Base-by-base conservation (phyloP, 257 asterid genomes). In the Fraxinus anomala region DNA sequence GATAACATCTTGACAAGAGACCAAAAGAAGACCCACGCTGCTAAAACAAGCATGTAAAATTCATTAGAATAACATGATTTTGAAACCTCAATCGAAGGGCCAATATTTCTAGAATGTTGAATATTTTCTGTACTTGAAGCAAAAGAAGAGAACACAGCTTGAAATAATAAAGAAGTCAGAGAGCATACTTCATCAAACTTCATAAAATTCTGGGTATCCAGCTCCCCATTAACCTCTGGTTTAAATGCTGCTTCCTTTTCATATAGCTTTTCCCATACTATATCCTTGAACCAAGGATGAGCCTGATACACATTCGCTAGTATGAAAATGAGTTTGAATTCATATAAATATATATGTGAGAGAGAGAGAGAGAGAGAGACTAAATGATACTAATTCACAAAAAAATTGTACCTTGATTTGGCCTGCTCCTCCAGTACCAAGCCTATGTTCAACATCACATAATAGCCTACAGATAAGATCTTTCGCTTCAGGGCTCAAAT, bases 191-290 rank as follows among this genome's bases (percentile, higher is more conserved):
- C 99, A 70, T 95, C 98, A 82, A 93, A 91, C 88, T 93, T 95
- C 98, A 95, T 90, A 82, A 93, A 96, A 84, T 96, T 96, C 79
- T 88, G 96, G 72, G 99, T 96, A 81, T 96, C 99, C 85, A 93
- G 91, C 88, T 96, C 99, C 65, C 95, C 98, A 44, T 91, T 93
- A 79, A 96, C 94, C 86, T 89, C 92, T 66, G 97, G 98, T 82
- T 87, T 91, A 85, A 90, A 96, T 82, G 98, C 97, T 23, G 98
- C 99, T 82, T 96, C 97, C 97, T 89, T 93, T 81, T 93, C 99
- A 84, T 93, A 93, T 33, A 96, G 87, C 83, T 86, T 89, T 80
- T 96, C 97, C 99, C 99, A 96, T 77, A 85, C 90, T 72, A 87
- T 70, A 87, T 84, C 96, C 84, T 82, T 79, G 86, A 96, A 96